phyloP scores from a whole-genome alignment of 129 eudicot genomes.

The Ambrosia trifida region DNA sequence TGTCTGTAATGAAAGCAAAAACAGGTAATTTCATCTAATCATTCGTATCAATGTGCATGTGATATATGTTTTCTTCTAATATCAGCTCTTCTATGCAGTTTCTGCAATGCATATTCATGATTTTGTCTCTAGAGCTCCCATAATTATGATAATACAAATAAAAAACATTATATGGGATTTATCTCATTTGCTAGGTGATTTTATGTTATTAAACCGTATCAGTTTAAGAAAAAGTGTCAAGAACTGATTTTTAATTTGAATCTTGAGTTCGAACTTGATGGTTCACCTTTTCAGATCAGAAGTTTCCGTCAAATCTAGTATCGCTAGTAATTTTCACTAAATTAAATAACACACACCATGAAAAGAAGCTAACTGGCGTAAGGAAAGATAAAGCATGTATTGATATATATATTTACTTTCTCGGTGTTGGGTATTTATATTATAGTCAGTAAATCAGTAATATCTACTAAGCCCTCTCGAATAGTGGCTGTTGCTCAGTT shows the following conservation, averaged over 20 bases:
- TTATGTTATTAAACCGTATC: neutral
- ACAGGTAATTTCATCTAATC: constrained; percentile 55
- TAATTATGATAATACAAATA: neutral
- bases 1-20: constrained; percentile 79
- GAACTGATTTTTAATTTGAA: neutral
- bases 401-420: neutral
- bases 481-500: neutral
- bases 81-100: neutral
- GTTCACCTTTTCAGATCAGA: neutral
- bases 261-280: neutral
- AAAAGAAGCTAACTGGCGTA: constrained; percentile 1
- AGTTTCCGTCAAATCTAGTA: neutral
- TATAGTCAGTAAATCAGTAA: neutral
- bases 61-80: neutral
- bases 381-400: neutral
- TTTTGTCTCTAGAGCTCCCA: constrained; percentile 1
- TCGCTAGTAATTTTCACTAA: neutral
- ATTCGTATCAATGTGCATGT: neutral
- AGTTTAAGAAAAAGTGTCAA: neutral
- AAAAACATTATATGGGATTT: neutral
- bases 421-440: neutral
- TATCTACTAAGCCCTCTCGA: neutral
- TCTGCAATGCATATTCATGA: constrained; percentile 8
- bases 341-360: neutral
- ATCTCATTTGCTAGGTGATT: constrained; percentile 8